A percentile compares a stretch with the other conserved stretches of the same genome.
These are phyloP conservation scores for Globisporangium apiculatum DNA, from an alignment of 352 stramenopile species.

Conservation along the genomic window DNA sequence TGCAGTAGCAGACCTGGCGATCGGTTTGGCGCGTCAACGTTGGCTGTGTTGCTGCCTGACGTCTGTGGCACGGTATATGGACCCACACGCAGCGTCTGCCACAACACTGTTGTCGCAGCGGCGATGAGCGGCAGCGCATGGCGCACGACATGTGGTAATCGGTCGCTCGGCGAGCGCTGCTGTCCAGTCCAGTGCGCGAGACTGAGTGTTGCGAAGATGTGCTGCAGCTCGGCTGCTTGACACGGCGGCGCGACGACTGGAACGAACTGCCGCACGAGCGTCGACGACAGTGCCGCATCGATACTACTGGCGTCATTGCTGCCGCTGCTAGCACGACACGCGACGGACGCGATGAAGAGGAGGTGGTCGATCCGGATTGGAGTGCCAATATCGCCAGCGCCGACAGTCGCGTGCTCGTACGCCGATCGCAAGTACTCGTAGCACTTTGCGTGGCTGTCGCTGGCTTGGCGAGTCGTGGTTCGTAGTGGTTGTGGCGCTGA, in stretches of 20 bases:
- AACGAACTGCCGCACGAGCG: slow-evolving; percentile 22
- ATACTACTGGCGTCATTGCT: background rate
- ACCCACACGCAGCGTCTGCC: slow-evolving; percentile 26
- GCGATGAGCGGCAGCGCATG: slow-evolving; percentile 21
- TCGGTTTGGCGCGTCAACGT: no score
- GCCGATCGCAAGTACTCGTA: slow-evolving; percentile 28
- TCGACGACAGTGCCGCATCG: background rate
- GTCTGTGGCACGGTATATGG: background rate
- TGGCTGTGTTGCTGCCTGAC: background rate
- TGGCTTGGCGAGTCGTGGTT: no score
- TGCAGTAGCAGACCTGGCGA: background rate
- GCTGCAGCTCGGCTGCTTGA: slow-evolving; percentile 20
- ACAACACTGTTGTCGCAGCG: slow-evolving; percentile 39
- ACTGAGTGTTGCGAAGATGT: slow-evolving; percentile 22
- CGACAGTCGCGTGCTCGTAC: slow-evolving; percentile 24
- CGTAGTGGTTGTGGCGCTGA: slow-evolving; percentile 1
- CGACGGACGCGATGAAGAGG: slow-evolving; percentile 26
- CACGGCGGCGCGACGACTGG: slow-evolving; percentile 21
- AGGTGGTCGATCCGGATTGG: slow-evolving; percentile 26
- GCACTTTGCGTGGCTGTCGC: slow-evolving; percentile 8
- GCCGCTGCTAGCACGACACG: background rate
- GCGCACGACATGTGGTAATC: slow-evolving; percentile 14
- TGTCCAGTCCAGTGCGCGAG: slow-evolving; percentile 11
- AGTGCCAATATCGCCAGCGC: slow-evolving; percentile 11
- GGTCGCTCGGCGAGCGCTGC: background rate